Conservation (phyloP, 192 early-diverging fungal species). For the Coemansia sp. region DNA sequence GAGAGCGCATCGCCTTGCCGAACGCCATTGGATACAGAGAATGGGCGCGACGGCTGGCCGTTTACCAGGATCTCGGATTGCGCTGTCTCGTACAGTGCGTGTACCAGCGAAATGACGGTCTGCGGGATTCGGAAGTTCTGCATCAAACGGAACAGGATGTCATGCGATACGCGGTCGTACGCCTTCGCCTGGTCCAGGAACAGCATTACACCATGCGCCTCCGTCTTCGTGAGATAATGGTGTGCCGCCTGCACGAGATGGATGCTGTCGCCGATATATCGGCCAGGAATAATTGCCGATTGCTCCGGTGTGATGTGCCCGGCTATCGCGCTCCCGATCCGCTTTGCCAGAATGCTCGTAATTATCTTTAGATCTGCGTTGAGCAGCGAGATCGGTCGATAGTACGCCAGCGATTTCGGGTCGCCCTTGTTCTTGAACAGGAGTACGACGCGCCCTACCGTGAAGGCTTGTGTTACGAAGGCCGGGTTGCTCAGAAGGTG, state of each 20-base stretch:
- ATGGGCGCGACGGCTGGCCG: not conserved
- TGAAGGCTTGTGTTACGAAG: constrained; percentile 2
- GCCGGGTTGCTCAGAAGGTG: not conserved
- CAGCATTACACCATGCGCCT: not conserved
- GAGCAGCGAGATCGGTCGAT: not conserved
- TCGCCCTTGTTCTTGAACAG: constrained; percentile 6
- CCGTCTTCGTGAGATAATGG: not conserved
- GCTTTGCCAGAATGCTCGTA: not conserved
- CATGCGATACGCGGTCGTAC: constrained; percentile 10
- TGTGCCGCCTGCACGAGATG: constrained; percentile 5
- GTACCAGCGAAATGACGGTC: not conserved
- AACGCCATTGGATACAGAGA: constrained; percentile 4
- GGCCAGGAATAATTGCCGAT: constrained; percentile 9
- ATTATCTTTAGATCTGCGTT: not conserved
- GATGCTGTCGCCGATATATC: constrained; percentile 6
- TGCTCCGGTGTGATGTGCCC: constrained; percentile 2
- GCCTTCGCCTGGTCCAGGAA: constrained; percentile 26
- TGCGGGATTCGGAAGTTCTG: not conserved
- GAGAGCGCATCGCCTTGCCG: constrained; percentile 10
- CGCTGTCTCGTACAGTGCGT: not conserved
- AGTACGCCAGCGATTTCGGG: not conserved
- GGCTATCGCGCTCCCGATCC: not conserved
- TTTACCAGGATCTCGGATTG: not conserved
- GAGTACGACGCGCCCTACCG: constrained; percentile 4
- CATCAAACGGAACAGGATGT: constrained; percentile 7